phyloP scores from a whole-genome alignment of 1,284 basidiomycete genomes.

The Waitea zeae region DNA sequence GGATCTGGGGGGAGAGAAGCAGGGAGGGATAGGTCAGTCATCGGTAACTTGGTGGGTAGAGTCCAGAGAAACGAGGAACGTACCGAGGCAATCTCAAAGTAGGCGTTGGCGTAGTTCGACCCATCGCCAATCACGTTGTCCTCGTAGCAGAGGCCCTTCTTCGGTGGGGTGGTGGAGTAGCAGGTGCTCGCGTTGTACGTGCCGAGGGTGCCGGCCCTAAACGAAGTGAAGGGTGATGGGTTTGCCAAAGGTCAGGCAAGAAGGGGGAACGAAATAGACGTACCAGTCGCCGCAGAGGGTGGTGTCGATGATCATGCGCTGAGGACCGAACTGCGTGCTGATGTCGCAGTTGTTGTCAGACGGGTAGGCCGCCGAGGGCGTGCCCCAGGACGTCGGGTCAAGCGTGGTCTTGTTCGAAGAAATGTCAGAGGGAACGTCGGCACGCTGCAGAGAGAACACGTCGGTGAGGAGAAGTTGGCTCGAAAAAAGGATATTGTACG shows the following conservation, averaged over 20 bases:
- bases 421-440: constrained; percentile 24
- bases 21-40: too few species aligned
- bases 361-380: constrained; percentile 33
- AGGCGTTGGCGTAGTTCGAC: constrained; percentile 15
- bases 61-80: too few species aligned
- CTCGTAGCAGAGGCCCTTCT: constrained; percentile 9
- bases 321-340: constrained; percentile 22
- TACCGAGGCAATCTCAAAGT: constrained; percentile 35
- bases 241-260: background rate
- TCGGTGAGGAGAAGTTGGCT: constrained; percentile 4
- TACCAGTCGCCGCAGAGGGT: constrained; percentile 18
- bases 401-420: constrained; percentile 21
- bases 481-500: constrained; percentile 12
- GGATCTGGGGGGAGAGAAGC: too few species aligned
- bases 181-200: constrained; percentile 8
- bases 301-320: constrained; percentile 15
- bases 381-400: constrained; percentile 32
- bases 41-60: too few species aligned
- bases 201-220: constrained; percentile 8
- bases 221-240: background rate
- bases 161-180: constrained; percentile 7
- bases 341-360: constrained; percentile 25
- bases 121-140: constrained; percentile 11
- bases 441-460: constrained; percentile 15
- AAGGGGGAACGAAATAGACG: background rate